Base-by-base conservation (phyloP, 768 basidiomycete genomes). In the Phlebiopsis gigantea region DNA sequence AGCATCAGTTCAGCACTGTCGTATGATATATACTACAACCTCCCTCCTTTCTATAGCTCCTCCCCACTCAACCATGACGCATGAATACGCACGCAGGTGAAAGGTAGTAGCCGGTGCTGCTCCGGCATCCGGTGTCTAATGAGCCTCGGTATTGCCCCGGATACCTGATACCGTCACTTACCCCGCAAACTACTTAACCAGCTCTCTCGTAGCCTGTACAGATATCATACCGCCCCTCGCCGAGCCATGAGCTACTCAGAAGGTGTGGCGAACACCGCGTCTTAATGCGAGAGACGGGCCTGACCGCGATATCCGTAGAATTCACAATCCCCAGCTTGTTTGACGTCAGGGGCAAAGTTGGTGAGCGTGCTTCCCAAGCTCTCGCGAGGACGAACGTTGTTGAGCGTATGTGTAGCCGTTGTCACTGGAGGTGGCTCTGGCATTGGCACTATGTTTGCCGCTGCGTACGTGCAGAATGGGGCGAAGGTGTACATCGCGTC, bases 401-500 rank as follows among this genome's bases (percentile, higher is more conserved):
- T 24, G 50, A 9, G 46, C 26, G 24, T 62, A n/a, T 19, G n/a
- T 22, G 15, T 45, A 87, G 88, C 87, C 49, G 81, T 92, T 46
- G 81, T 92, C 19, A 93, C 90, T 1, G 92, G 92, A 2, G 92
- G 92, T 21, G 83, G 88, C 47, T 86, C 87, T 41, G 92, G 92
- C 1, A 81, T 95, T 45, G 92, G 92, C 7, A 84, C 81, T 65
- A 87, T 90, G 81, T 92, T 94, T 63, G 90, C 93, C 22, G 74
- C 82, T 0, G 85, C 88, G 1, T 86, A 91, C 62, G 88, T 87
- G 1, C 82, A 86, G 71, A 93, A 94, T 64, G 93, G 93, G 12
- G 90, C 87, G 30, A 87, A 83, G 63, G 93, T 96, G 42, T 93
- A 94, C 72, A 93, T 95, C 62, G 91, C 93, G 14, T 85, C 90